These are phyloP conservation scores for Nemophila menziesii DNA, from an alignment of 257 asterid species.

Conservation along the genomic window DNA sequence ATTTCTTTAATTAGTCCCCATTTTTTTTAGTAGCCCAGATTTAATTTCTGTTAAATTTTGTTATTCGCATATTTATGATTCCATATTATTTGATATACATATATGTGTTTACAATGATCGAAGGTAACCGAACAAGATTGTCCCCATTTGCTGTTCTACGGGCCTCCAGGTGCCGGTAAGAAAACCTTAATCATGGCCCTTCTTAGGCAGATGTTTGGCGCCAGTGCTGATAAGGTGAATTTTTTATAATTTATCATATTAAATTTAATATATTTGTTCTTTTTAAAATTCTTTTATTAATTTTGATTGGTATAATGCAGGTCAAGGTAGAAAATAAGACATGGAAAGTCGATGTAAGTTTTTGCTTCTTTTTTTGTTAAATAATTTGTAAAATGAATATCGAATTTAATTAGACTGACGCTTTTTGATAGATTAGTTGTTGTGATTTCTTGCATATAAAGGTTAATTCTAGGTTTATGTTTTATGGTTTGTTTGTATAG, in stretches of 20 bases:
- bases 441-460: no score
- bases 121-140: conserved; percentile 72
- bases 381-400: background rate
- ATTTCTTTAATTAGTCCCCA: background rate
- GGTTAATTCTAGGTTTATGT: background rate
- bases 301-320: conserved; percentile 30
- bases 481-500: conserved; percentile 27
- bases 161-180: conserved; percentile 94
- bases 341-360: conserved; percentile 92
- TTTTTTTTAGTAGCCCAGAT: background rate
- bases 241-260: background rate
- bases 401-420: background rate
- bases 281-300: conserved; percentile 1
- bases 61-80: background rate
- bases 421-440: no score
- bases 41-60: background rate
- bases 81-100: no score
- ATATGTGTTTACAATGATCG: background rate
- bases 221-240: conserved; percentile 82
- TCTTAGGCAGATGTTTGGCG: conserved; percentile 80
- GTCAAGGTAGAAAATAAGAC: conserved; percentile 86
- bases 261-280: background rate
- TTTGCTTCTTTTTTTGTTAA: background rate
- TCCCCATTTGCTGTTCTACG: conserved; percentile 87
- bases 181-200: conserved; percentile 98